Evolutionary conservation across 176 grass and related monocot genomes (phyloP).

Genomic region (Avena atlantica): DNA sequence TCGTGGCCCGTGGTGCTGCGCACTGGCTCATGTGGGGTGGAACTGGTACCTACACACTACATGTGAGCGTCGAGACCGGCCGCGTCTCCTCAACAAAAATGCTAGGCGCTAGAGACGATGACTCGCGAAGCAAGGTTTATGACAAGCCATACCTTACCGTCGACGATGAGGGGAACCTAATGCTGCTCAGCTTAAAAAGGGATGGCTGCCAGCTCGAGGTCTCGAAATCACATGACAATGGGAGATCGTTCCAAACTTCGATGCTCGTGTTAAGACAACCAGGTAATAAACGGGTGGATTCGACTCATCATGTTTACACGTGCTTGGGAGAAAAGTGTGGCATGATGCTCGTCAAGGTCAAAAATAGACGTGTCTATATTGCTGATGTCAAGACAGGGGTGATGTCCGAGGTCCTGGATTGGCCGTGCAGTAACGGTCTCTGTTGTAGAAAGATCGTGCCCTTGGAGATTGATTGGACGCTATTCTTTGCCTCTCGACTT

Average conservation of each 20-base stretch:
- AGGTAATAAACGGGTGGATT: too few relatives aligned
- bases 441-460: not conserved
- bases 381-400: not conserved
- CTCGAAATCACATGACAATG: not conserved
- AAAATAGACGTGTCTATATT: not conserved
- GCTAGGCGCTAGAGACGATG: not conserved
- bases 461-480: not conserved
- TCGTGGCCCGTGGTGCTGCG: too few relatives aligned
- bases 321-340: slow-evolving; percentile 7
- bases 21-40: too few relatives aligned
- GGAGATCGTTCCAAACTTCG: not conserved
- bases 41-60: too few relatives aligned
- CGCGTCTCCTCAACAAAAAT: not conserved
- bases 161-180: not conserved
- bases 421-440: not conserved
- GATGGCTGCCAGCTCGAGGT: not conserved
- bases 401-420: not conserved
- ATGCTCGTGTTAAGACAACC: not conserved
- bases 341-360: not conserved
- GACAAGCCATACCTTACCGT: not conserved
- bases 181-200: not conserved
- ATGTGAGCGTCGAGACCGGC: not conserved
- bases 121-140: not conserved
- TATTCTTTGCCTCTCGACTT: not conserved
- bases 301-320: not conserved